phyloP scores from a whole-genome alignment of 2,329 filamentous ascomycete genomes.

The Fusarium sp. region DNA sequence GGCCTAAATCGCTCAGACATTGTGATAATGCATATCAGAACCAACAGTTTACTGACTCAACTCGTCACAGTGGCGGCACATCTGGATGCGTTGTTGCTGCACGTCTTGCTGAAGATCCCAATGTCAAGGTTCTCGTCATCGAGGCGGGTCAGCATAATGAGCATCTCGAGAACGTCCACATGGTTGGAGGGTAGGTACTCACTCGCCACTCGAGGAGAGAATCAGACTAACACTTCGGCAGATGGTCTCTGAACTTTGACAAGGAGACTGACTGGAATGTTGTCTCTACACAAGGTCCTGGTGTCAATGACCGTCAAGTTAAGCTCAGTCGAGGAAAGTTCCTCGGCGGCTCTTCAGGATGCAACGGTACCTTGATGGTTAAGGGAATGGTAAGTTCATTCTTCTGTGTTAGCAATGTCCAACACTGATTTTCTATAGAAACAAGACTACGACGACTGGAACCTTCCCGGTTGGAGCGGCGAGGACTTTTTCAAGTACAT shows the following conservation, averaged over 20 bases:
- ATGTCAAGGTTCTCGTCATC: slow-evolving; percentile 49
- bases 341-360: slow-evolving; percentile 60
- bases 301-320: slow-evolving; percentile 56
- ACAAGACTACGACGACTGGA: slow-evolving; percentile 67
- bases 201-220: too few relatives aligned
- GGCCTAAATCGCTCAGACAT: neutral
- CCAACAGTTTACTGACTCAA: slow-evolving; percentile 1
- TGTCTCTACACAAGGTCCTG: slow-evolving; percentile 52
- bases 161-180: slow-evolving; percentile 61
- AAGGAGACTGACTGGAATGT: slow-evolving; percentile 65
- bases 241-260: slow-evolving; percentile 60
- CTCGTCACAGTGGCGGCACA: slow-evolving; percentile 49
- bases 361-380: slow-evolving; percentile 62
- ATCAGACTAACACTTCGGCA: slow-evolving; percentile 4
- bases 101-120: slow-evolving; percentile 51
- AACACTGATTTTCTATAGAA: slow-evolving; percentile 38
- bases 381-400: slow-evolving; percentile 51
- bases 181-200: slow-evolving; percentile 58
- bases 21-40: neutral
- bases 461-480: slow-evolving; percentile 64
- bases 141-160: slow-evolving; percentile 55
- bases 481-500: slow-evolving; percentile 68
- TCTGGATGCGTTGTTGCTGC: slow-evolving; percentile 53
- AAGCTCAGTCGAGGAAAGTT: slow-evolving; percentile 62
- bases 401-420: fast-evolving